These are phyloP conservation scores for Malassezia arunalokei DNA, from an alignment of 1,284 basidiomycete species.

Conservation along the genomic window DNA sequence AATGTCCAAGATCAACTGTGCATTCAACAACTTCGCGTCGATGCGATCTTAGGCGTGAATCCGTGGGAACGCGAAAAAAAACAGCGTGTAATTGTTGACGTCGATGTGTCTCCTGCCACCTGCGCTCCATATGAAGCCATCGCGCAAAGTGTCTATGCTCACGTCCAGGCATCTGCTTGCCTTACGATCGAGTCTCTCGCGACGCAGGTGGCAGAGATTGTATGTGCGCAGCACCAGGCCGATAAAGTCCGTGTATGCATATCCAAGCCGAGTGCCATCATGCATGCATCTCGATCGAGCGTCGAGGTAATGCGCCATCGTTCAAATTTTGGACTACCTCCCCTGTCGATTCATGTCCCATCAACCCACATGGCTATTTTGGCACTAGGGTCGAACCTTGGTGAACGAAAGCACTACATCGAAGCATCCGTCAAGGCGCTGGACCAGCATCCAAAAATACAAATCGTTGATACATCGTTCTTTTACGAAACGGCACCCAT, in stretches of 20 bases:
- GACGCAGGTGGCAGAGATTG: constrained; percentile 55
- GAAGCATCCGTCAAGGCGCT: constrained; percentile 58
- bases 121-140: constrained; percentile 14
- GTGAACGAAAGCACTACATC: constrained; percentile 74
- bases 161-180: constrained; percentile 52
- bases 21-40: background rate
- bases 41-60: constrained; percentile 61
- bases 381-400: constrained; percentile 80
- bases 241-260: constrained; percentile 51
- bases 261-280: constrained; percentile 64
- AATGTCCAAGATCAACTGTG: background rate
- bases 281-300: constrained; percentile 57
- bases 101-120: constrained; percentile 48
- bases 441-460: constrained; percentile 41
- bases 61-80: constrained; percentile 59
- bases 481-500: constrained; percentile 88
- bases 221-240: constrained; percentile 30
- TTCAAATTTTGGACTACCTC: constrained; percentile 28
- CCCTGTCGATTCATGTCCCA: background rate
- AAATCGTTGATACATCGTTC: constrained; percentile 65
- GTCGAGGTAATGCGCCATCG: constrained; percentile 55
- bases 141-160: constrained; percentile 43
- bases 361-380: constrained; percentile 52
- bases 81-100: constrained; percentile 59
- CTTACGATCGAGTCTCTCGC: constrained; percentile 65